Percentiles rank a stretch among this genome's conserved stretches.
Conservation (phyloP, 768 basidiomycete genomes). For the Tephrocybe sp. region DNA sequence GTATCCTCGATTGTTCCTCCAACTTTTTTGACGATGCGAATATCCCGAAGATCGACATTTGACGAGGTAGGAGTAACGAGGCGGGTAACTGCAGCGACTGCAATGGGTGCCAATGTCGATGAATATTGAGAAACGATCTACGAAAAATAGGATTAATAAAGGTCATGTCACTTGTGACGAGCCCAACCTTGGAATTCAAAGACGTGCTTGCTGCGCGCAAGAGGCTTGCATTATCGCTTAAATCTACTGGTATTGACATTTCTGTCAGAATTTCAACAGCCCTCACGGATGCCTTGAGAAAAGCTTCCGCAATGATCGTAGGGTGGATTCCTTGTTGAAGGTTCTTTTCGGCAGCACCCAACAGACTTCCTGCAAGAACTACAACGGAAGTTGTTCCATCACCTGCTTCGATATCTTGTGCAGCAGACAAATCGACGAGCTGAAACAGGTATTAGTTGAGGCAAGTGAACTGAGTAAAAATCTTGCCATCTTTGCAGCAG, state of each 20-base stretch:
- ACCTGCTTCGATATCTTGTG: constrained; percentile 97
- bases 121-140: constrained; percentile 99
- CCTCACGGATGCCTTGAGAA: constrained; percentile 88
- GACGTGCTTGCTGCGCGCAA: constrained; percentile 93
- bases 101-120: constrained; percentile 96
- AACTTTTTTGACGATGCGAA: constrained; percentile 96
- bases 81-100: constrained; percentile 93
- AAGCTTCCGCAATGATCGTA: constrained; percentile 94
- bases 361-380: constrained; percentile 88
- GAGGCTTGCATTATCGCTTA: constrained; percentile 81
- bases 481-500: constrained; percentile 95
- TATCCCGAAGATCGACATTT: constrained; percentile 95
- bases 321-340: constrained; percentile 96
- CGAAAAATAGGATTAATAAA: background rate
- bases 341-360: constrained; percentile 96
- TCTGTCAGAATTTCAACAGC: constrained; percentile 93
- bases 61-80: constrained; percentile 85
- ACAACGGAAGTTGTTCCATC: constrained; percentile 99
- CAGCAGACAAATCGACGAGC: constrained; percentile 96
- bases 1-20: constrained; percentile 99
- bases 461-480: background rate
- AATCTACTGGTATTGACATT: constrained; percentile 88
- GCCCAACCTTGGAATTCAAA: constrained; percentile 86
- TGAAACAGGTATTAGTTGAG: constrained; percentile 28
- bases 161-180: background rate